phyloP scores from a whole-genome alignment of 495 filamentous ascomycete genomes.

The Neurospora tetraspora region DNA sequence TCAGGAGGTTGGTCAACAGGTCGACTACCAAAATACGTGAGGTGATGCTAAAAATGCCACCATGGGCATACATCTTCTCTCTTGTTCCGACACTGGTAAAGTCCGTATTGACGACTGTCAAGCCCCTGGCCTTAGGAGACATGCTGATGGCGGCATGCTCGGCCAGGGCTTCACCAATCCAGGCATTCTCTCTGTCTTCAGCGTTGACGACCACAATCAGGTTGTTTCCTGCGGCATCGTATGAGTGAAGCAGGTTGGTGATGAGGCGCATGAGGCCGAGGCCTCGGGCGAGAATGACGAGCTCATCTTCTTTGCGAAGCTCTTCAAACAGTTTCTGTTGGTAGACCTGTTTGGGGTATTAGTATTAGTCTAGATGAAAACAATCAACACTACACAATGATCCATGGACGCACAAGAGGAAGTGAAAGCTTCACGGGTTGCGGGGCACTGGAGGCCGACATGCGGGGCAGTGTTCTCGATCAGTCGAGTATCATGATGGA shows the following conservation, averaged over 20 bases:
- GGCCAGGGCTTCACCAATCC: conserved; percentile 86
- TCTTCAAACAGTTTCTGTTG: conserved; percentile 90
- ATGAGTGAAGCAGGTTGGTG: conserved; percentile 90
- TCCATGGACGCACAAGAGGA: conserved; percentile 55
- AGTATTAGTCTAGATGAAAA: not conserved
- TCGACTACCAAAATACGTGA: conserved; percentile 92
- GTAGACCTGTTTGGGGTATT: conserved; percentile 48
- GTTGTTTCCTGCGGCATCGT: conserved; percentile 92
- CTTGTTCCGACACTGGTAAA: conserved; percentile 74
- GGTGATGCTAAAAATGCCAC: conserved; percentile 92
- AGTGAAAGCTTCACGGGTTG: conserved; percentile 80
- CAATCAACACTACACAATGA: not conserved
- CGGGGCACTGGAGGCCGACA: conserved; percentile 16
- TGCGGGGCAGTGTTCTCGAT: conserved; percentile 5
- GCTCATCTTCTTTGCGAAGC: conserved; percentile 82
- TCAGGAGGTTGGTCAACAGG: conserved; percentile 71
- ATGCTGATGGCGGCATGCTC: conserved; percentile 83
- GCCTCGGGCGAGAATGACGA: conserved; percentile 83
- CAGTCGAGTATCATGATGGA: not conserved
- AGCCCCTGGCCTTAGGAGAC: conserved; percentile 63
- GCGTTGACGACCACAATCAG: conserved; percentile 83
- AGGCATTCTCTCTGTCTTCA: conserved; percentile 85
- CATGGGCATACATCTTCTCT: conserved; percentile 80
- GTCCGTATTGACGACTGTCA: conserved; percentile 91
- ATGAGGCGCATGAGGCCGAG: conserved; percentile 83